Conservation (phyloP, 768 basidiomycete species). For the Galerina sulciceps region DNA sequence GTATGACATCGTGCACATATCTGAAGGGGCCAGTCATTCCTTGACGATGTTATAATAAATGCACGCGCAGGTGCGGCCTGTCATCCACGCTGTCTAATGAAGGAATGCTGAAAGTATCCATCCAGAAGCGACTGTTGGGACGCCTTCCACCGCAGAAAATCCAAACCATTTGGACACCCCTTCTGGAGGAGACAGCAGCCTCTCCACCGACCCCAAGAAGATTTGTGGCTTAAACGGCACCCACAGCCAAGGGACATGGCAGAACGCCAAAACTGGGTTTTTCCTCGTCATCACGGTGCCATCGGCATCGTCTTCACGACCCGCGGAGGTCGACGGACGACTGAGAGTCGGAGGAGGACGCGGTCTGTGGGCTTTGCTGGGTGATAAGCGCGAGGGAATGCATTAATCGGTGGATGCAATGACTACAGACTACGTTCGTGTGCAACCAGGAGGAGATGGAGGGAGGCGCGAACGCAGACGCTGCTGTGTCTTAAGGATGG, state of each 20-base stretch:
- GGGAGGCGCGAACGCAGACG: slow-evolving; percentile 51
- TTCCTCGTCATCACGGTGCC: slow-evolving; percentile 80
- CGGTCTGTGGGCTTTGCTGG: slow-evolving; percentile 48
- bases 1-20: background rate
- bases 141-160: slow-evolving; percentile 92
- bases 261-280: slow-evolving; percentile 75
- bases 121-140: slow-evolving; percentile 87
- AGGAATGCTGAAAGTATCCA: slow-evolving; percentile 1
- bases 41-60: slow-evolving; percentile 83
- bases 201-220: slow-evolving; percentile 72
- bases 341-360: slow-evolving; percentile 76
- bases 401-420: slow-evolving; percentile 71
- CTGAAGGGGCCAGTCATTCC: slow-evolving; percentile 71
- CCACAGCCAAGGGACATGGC: slow-evolving; percentile 85
- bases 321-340: slow-evolving; percentile 65
- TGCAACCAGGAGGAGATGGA: slow-evolving; percentile 73
- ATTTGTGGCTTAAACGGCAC: slow-evolving; percentile 69
- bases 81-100: no score
- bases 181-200: slow-evolving; percentile 92
- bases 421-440: slow-evolving; percentile 35
- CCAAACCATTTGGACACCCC: slow-evolving; percentile 83
- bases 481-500: no score
- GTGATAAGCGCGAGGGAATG: slow-evolving; percentile 59
- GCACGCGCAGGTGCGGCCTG: slow-evolving; percentile 67
- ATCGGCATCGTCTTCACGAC: slow-evolving; percentile 89